A percentile compares a stretch with the other conserved stretches of the same genome.
Evolutionary conservation across 495 filamentous ascomycete species (phyloP).

Genomic region (Talaromyces borbonicus): DNA sequence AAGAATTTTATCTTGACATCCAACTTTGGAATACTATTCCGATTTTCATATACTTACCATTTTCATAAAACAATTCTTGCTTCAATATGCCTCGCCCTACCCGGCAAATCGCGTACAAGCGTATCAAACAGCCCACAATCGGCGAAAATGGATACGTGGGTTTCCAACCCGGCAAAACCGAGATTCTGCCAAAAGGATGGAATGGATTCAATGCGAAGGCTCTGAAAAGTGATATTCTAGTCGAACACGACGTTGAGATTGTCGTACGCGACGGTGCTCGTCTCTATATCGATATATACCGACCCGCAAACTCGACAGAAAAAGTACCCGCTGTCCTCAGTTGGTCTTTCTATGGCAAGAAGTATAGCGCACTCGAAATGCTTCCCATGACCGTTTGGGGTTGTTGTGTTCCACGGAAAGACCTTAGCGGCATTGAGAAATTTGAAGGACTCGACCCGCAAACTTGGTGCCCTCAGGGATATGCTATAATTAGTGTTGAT

Average conservation of each 20-base stretch:
- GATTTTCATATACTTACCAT: too few species aligned
- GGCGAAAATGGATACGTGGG: slow-evolving; percentile 23
- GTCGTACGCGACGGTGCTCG: slow-evolving; percentile 20
- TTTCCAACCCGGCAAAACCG: slow-evolving; percentile 19
- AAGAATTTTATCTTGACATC: too few species aligned
- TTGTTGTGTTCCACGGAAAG: slow-evolving; percentile 14
- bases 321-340: slow-evolving; percentile 28
- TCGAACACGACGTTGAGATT: slow-evolving; percentile 25
- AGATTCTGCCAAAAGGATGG: slow-evolving; percentile 19
- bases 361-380: slow-evolving; percentile 20
- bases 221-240: slow-evolving; percentile 12
- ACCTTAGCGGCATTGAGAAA: slow-evolving; percentile 24
- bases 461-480: slow-evolving; percentile 29
- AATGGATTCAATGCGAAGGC: slow-evolving; percentile 21
- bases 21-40: too few species aligned
- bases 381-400: slow-evolving; percentile 16
- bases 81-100: slow-evolving; percentile 18
- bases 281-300: slow-evolving; percentile 28
- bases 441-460: slow-evolving; percentile 39
- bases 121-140: slow-evolving; percentile 16
- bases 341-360: slow-evolving; percentile 32
- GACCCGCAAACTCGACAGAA: slow-evolving; percentile 17
- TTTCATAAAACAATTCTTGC: too few species aligned
- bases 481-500: slow-evolving; percentile 36
- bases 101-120: slow-evolving; percentile 23